Base-by-base conservation (phyloP, 2,329 filamentous ascomycete species). In the Nothophaeocryptopus gaeumannii region DNA sequence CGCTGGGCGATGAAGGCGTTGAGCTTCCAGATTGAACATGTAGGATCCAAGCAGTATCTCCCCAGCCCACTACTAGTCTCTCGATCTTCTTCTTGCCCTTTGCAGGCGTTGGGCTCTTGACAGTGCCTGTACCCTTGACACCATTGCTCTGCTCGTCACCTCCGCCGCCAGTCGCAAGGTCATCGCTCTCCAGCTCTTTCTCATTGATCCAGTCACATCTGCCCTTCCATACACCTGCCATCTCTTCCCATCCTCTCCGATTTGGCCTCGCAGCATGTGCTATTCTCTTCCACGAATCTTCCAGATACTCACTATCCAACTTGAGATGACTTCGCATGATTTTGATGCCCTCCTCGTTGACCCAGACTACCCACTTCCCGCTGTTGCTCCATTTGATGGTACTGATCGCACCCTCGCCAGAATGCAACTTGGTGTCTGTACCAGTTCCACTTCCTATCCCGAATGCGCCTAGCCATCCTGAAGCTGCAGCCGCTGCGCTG, bases 281-380 rank as follows among this genome's bases (percentile, higher is more conserved):
- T 55, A 99, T 89, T 8, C 92, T 81, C 69, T 93, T 95, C 95
- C 95, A 99, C 2, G 91, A 89, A 58, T 86, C 84, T 12, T 96
- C 91, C 1, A 79, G 74, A 63, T 95, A 86, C 10, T 79, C 78
- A 55, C 77, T 83, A 5, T 95, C 89, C 5, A 96, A 77, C 59
- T 91, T 83, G 14, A 95, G 66, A 66, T 93, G 89, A 4, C 89
- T 89, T 33, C 93, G 83, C 91, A 97, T 97, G 53, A 99, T 93
- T 68, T 96, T 96, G 67, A 97, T 95, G 3, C 93, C 93, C 63
- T 95, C 86, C 70, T 99, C 93, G 63, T 97, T 99, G 35, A 95
- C 79, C 93, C 93, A 99, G 0, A 85, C 88, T 1, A 96, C 87
- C 64, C 91, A 97, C 71, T 87, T 93, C 1, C 93, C 92, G 0